phyloP scores from a whole-genome alignment of 345 rosid species.

The Barbarea vulgaris region DNA sequence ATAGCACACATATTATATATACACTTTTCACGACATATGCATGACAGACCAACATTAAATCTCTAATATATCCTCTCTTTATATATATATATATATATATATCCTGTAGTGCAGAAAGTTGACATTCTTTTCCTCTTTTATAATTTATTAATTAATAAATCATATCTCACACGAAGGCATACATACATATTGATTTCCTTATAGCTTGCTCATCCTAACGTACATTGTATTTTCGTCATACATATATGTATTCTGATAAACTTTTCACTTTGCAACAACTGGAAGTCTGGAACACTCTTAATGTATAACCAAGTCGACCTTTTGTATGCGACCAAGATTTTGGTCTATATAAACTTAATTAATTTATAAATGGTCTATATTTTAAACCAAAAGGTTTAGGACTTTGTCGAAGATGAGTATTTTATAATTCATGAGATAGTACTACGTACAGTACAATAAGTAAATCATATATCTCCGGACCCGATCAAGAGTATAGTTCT shows the following conservation, averaged over 20 bases:
- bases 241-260: not conserved
- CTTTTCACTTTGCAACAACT: not conserved
- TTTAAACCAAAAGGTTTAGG: not conserved
- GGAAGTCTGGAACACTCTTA: not conserved
- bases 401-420: not conserved
- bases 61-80: too few relatives aligned
- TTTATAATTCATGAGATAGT: not conserved
- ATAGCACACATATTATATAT: not conserved
- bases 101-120: not conserved
- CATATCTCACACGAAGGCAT: slow-evolving; percentile 1
- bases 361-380: not conserved
- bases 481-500: too few relatives aligned
- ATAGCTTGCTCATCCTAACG: not conserved
- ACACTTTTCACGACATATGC: slow-evolving; percentile 3
- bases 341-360: slow-evolving; percentile 1
- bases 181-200: not conserved
- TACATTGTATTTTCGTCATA: not conserved
- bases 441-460: not conserved
- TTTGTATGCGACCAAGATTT: not conserved
- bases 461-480: not conserved
- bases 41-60: not conserved
- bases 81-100: too few relatives aligned
- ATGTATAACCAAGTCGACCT: too few relatives aligned
- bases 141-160: not conserved
- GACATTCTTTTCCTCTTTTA: slow-evolving; percentile 19